Evolutionary conservation across 257 asterid genomes (phyloP).

Genomic region (Penstemon eatonii): DNA sequence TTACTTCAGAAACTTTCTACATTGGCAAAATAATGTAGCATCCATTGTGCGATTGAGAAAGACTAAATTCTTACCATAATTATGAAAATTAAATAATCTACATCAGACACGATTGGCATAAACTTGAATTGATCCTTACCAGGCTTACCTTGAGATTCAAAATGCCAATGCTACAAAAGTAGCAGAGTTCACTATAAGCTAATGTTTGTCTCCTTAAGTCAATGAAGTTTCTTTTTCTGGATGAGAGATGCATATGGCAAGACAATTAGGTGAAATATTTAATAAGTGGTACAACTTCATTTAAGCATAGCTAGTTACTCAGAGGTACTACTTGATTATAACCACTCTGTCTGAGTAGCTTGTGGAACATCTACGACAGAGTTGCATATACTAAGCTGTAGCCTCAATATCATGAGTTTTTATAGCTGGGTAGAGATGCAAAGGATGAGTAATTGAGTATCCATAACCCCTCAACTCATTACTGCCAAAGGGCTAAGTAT

Average conservation of each 20-base stretch:
- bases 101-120: neutral
- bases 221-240: conserved; percentile 2
- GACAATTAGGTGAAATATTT: neutral
- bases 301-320: neutral
- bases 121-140: neutral
- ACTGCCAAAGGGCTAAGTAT: neutral
- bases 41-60: neutral
- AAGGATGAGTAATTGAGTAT: neutral
- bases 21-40: neutral
- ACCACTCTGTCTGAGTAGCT: neutral
- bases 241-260: neutral
- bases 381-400: neutral
- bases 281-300: neutral
- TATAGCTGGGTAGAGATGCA: neutral
- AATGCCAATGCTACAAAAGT: neutral
- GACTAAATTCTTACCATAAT: neutral
- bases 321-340: conserved; percentile 6
- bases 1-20: conserved; percentile 1
- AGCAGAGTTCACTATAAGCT: neutral
- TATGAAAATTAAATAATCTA: neutral
- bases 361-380: neutral
- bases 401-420: neutral
- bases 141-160: neutral
- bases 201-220: neutral
- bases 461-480: neutral